Evolutionary conservation across 441 rosid species (phyloP).

Genomic region (Bruguiera hainesii): DNA sequence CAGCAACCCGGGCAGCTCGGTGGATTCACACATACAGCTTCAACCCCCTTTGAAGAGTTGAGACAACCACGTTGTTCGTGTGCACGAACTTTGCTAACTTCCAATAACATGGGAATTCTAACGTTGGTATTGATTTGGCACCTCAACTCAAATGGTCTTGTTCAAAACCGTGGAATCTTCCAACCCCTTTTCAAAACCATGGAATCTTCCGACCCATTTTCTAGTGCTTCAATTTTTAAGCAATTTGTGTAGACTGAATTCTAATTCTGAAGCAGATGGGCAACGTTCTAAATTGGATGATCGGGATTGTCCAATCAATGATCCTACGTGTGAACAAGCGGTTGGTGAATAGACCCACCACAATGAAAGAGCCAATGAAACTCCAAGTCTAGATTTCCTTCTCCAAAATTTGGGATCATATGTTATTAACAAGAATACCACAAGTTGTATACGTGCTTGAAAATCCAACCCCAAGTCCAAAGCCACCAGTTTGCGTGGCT

Average conservation of each 20-base stretch:
- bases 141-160: conserved; percentile 2
- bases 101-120: conserved; percentile 12
- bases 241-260: background rate
- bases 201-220: background rate
- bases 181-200: background rate
- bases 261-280: background rate
- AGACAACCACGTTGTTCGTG: background rate
- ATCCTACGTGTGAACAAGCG: conserved; percentile 10
- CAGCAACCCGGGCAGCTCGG: too few relatives aligned
- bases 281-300: conserved; percentile 11
- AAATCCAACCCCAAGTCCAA: conserved; percentile 18
- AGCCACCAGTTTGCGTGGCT: conserved; percentile 34
- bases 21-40: too few relatives aligned
- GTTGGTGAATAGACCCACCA: conserved; percentile 7
- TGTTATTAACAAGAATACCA: background rate
- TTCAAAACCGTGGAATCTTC: background rate
- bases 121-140: conserved; percentile 7
- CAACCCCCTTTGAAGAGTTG: too few relatives aligned
- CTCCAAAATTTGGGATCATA: conserved; percentile 24
- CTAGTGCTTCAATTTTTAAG: background rate
- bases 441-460: conserved; percentile 28
- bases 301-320: conserved; percentile 9
- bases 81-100: background rate
- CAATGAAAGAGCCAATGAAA: conserved; percentile 18
- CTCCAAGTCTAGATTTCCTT: conserved; percentile 25